Percentiles rank a stretch among this genome's conserved stretches.
Conservation (phyloP, 208 protist genomes). For the Crithidia acanthocephali region DNA sequence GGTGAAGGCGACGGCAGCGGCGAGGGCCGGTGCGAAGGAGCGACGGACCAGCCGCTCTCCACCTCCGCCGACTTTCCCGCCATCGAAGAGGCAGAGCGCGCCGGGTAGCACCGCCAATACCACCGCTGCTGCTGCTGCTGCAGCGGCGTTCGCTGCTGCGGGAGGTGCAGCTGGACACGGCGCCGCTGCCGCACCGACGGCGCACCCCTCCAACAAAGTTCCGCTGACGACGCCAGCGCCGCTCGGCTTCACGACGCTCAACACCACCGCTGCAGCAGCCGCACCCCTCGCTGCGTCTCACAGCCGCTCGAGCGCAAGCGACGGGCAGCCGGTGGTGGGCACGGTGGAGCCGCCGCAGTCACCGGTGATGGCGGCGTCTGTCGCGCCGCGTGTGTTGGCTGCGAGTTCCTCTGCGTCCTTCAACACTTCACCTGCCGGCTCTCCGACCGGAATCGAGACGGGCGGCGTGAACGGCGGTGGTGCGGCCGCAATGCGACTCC, state of each 20-base stretch:
- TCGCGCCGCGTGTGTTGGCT: not conserved
- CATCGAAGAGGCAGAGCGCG: too few relatives aligned
- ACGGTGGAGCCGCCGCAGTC: not conserved
- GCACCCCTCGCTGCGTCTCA: not conserved
- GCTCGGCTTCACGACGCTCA: too few relatives aligned
- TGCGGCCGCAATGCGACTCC: not conserved
- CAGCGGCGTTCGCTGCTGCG: not conserved
- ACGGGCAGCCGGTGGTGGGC: not conserved
- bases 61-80: not conserved
- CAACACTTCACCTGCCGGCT: not conserved
- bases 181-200: too few relatives aligned
- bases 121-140: conserved; percentile 1
- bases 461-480: not conserved
- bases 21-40: too few relatives aligned
- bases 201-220: too few relatives aligned
- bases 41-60: not conserved
- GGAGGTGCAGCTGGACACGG: too few relatives aligned
- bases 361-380: not conserved
- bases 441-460: not conserved
- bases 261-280: not conserved
- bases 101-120: too few relatives aligned
- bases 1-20: not conserved
- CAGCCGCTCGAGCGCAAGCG: not conserved
- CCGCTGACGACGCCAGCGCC: not conserved
- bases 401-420: conserved; percentile 5